Percentiles rank a stretch among this genome's conserved stretches.
Conservation (phyloP, 371 early-diverging fungal species). For the Apophysomyces trapeziformis region DNA sequence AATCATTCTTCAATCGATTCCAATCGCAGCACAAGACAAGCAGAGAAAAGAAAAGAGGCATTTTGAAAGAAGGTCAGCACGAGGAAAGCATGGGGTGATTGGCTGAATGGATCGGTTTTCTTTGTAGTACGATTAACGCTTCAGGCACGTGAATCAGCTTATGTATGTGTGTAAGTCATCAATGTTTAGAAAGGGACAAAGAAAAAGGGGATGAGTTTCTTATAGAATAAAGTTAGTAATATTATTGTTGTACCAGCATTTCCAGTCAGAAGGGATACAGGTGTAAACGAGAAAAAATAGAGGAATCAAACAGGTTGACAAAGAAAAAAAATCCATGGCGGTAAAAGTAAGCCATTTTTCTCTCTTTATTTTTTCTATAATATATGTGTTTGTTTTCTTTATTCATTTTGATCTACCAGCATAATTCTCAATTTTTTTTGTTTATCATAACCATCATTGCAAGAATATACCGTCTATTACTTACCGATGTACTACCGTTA, state of each 20-base stretch:
- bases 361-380: too few species aligned
- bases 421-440: too few species aligned
- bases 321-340: neutral
- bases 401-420: too few species aligned
- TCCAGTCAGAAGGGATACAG: neutral
- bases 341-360: too few species aligned
- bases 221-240: neutral
- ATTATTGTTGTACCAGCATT: neutral
- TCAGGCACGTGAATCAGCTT: neutral
- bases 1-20: neutral
- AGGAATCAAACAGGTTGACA: neutral
- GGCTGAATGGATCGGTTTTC: neutral
- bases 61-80: neutral
- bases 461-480: too few species aligned
- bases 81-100: constrained; percentile 6
- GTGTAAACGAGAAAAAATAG: neutral
- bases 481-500: too few species aligned
- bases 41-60: neutral
- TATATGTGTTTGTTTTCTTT: too few species aligned
- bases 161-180: neutral
- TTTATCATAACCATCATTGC: too few species aligned
- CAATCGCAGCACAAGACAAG: too few species aligned
- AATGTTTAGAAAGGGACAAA: neutral
- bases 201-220: constrained; percentile 1
- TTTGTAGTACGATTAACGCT: neutral